phyloP scores from a whole-genome alignment of 148 eudicot species.

The Nepenthes gracilis region DNA sequence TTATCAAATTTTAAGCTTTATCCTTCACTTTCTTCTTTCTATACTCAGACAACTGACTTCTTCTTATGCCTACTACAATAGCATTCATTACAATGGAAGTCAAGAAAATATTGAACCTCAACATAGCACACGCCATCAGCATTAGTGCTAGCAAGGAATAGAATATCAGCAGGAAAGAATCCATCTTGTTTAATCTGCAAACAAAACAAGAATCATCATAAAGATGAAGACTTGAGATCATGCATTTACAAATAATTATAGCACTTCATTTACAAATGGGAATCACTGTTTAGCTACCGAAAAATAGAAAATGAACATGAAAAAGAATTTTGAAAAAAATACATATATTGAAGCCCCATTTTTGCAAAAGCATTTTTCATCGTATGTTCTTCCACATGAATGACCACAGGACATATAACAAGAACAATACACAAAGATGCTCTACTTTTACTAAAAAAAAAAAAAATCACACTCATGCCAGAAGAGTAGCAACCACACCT shows the following conservation, averaged over 20 bases:
- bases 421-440: no score
- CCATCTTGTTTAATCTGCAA: slow-evolving; percentile 87
- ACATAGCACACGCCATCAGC: slow-evolving; percentile 94
- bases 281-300: background rate
- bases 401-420: no score
- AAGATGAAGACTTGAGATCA: background rate
- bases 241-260: background rate
- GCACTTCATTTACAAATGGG: no score
- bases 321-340: background rate
- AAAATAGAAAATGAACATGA: background rate
- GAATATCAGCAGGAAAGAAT: slow-evolving; percentile 86
- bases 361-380: no score
- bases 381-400: no score
- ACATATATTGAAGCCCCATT: no score
- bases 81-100: background rate
- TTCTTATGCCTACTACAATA: background rate
- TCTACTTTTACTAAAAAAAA: no score
- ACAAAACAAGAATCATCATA: slow-evolving; percentile 6
- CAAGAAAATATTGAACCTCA: slow-evolving; percentile 37
- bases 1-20: background rate
- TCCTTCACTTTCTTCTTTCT: no score
- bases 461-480: no score
- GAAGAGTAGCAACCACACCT: no score
- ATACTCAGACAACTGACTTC: no score
- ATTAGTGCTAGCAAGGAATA: slow-evolving; percentile 89